A percentile compares a stretch with the other conserved stretches of the same genome.
phyloP scores from a whole-genome alignment of 2,329 filamentous ascomycete genomes.

The Rutstroemia sp. region DNA sequence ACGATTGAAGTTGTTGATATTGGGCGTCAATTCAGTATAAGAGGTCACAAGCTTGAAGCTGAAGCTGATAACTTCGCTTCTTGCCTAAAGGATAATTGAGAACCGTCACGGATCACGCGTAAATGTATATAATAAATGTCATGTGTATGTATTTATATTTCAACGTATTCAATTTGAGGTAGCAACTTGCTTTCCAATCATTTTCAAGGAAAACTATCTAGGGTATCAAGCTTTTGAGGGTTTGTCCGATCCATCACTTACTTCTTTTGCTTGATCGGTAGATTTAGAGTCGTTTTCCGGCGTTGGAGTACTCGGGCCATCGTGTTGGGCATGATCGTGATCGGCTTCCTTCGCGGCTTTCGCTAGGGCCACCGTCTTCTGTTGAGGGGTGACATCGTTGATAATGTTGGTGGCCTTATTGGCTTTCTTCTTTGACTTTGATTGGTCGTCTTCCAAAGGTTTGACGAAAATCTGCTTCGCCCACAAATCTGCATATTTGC shows the following conservation, averaged over 20 bases:
- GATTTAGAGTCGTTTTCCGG: neutral
- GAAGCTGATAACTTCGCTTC: too few species aligned
- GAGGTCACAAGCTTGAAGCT: too few species aligned
- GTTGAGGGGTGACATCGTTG: constrained; percentile 23
- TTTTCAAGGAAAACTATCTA: neutral
- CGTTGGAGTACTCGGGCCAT: neutral
- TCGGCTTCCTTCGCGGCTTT: constrained; percentile 14
- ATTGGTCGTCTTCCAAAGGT: constrained; percentile 15
- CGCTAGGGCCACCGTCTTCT: constrained; percentile 14
- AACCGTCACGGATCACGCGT: too few species aligned
- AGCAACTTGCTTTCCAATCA: constrained; percentile 13
- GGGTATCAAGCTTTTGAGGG: neutral
- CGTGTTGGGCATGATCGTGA: constrained; percentile 9
- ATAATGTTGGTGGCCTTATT: constrained; percentile 24
- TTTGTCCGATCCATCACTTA: constrained; percentile 18
- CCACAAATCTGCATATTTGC: constrained; percentile 47
- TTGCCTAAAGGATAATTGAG: too few species aligned
- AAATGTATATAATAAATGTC: too few species aligned
- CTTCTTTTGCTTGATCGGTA: constrained; percentile 12
- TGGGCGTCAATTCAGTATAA: too few species aligned
- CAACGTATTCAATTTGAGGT: neutral
- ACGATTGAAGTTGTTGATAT: too few species aligned
- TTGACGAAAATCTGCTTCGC: constrained; percentile 35
- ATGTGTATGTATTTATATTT: too few species aligned
- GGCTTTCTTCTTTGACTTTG: constrained; percentile 21